These are phyloP conservation scores for Cynanchum wilfordii DNA, from an alignment of 257 asterid genomes.

Conservation along the genomic window DNA sequence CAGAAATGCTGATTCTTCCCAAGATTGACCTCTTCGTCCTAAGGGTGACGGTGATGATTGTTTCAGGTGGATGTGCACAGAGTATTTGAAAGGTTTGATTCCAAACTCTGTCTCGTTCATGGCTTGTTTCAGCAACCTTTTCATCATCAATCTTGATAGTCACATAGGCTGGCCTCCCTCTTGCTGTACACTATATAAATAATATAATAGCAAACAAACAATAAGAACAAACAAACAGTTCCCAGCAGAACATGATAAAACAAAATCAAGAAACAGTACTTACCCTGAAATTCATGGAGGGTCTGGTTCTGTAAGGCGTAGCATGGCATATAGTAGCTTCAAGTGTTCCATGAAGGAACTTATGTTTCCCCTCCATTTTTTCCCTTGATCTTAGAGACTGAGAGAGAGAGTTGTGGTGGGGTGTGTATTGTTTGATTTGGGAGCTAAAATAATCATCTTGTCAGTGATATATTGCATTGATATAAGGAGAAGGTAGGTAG, in stretches of 20 bases:
- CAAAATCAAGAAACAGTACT: neutral
- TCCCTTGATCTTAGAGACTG: slow-evolving; percentile 11
- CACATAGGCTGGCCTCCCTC: slow-evolving; percentile 53
- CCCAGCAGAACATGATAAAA: too few relatives aligned
- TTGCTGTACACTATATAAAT: slow-evolving; percentile 56
- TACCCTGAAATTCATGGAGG: slow-evolving; percentile 52
- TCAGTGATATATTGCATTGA: too few relatives aligned
- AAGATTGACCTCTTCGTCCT: slow-evolving; percentile 44
- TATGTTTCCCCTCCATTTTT: slow-evolving; percentile 52
- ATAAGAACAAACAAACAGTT: too few relatives aligned
- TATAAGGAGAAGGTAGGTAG: slow-evolving; percentile 16
- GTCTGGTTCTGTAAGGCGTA: slow-evolving; percentile 34
- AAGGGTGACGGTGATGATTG: slow-evolving; percentile 57
- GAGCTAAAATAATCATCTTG: slow-evolving; percentile 8
- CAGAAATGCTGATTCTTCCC: slow-evolving; percentile 53
- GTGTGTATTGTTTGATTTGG: slow-evolving; percentile 7
- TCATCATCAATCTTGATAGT: slow-evolving; percentile 59
- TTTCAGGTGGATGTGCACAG: slow-evolving; percentile 65
- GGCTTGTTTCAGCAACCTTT: slow-evolving; percentile 62
- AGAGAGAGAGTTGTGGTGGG: neutral
- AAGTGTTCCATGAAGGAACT: slow-evolving; percentile 81
- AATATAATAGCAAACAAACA: neutral
- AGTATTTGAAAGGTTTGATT: slow-evolving; percentile 78
- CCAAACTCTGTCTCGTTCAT: slow-evolving; percentile 55
- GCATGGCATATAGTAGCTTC: slow-evolving; percentile 83